phyloP scores from a whole-genome alignment of 345 rosid genomes.

The Hibiscus mutabilis region DNA sequence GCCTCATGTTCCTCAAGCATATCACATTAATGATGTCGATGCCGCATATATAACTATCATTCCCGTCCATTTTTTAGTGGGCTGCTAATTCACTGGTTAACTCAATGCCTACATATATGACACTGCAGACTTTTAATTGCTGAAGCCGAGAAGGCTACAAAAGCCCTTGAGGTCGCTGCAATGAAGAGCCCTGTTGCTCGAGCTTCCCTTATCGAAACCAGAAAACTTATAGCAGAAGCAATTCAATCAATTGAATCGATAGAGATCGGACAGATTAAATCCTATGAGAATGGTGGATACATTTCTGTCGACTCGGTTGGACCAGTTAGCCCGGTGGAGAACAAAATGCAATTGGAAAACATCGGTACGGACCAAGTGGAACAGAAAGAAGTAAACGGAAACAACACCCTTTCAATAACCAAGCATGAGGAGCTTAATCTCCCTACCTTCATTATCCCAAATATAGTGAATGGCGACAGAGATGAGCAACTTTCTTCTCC shows the following conservation, averaged over 20 bases:
- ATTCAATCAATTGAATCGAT: conserved; percentile 61
- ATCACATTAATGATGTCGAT: not conserved
- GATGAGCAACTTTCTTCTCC: conserved; percentile 26
- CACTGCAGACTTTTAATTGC: conserved; percentile 65
- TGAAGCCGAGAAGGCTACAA: conserved; percentile 91
- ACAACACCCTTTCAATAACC: not conserved
- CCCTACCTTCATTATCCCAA: conserved; percentile 15
- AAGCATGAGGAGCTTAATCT: conserved; percentile 25
- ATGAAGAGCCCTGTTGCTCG: conserved; percentile 64
- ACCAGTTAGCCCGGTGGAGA: conserved; percentile 15
- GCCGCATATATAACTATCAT: not conserved
- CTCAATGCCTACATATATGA: conserved; percentile 11
- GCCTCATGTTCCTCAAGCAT: not conserved
- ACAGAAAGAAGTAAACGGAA: conserved; percentile 37
- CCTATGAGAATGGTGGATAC: conserved; percentile 24
- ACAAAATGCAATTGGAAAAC: conserved; percentile 23
- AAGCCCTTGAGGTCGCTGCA: conserved; percentile 78
- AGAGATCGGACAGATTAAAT: conserved; percentile 24
- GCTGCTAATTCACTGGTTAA: not conserved
- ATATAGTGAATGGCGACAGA: conserved; percentile 23
- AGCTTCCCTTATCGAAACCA: conserved; percentile 72
- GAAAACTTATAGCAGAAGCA: conserved; percentile 91
- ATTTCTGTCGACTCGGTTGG: conserved; percentile 22
- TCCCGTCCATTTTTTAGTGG: not conserved
- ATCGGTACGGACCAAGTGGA: conserved; percentile 18